These are phyloP conservation scores for Ichthyophthirius multifiliis DNA, from an alignment of 169 alveolate genomes.

Conservation along the genomic window DNA sequence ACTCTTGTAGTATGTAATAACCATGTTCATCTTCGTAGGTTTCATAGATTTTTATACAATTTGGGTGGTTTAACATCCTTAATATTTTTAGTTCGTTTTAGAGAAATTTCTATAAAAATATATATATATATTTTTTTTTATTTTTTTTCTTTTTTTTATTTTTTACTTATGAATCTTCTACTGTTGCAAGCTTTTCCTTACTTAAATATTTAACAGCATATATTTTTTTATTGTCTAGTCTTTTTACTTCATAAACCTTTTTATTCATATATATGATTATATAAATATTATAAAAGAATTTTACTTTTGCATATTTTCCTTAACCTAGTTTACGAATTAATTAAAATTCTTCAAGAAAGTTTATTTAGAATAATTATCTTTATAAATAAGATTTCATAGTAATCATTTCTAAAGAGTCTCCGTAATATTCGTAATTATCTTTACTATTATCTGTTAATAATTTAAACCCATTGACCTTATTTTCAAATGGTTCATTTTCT, in stretches of 20 bases:
- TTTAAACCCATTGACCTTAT: background rate
- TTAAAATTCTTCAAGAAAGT: background rate
- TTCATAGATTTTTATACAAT: conserved; percentile 1
- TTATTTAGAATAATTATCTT: background rate
- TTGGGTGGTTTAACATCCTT: conserved; percentile 7
- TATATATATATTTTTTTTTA: too few species aligned
- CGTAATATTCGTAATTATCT: background rate
- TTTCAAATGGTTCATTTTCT: background rate
- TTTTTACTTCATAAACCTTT: background rate
- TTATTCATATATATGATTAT: background rate
- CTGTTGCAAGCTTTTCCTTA: background rate
- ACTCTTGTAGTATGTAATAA: conserved; percentile 42
- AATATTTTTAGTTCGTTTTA: conserved; percentile 2
- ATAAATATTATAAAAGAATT: background rate
- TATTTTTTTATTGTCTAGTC: background rate
- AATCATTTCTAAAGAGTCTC: background rate
- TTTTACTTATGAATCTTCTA: background rate
- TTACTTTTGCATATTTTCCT: background rate
- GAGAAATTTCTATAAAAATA: background rate
- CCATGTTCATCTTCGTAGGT: conserved; percentile 37
- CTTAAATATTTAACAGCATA: background rate
- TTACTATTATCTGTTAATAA: background rate
- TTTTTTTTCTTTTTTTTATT: background rate
- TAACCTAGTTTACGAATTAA: background rate
- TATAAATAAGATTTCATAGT: background rate